phyloP scores from a whole-genome alignment of 163 green algal genomes.

The Prototheca wickerhamii region DNA sequence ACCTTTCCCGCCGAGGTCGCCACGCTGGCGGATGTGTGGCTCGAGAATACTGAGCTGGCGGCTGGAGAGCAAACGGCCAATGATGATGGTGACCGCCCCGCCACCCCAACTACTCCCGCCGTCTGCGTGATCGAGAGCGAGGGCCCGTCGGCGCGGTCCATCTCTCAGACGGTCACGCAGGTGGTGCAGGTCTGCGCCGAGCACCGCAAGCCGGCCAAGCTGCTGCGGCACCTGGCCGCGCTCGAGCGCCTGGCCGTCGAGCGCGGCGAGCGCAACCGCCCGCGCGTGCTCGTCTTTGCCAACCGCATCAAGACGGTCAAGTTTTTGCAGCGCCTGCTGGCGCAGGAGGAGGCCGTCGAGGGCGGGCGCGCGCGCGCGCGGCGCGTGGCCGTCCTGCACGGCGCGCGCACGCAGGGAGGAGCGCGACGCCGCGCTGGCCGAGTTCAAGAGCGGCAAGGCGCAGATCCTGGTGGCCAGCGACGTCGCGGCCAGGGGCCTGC shows the following conservation, averaged over 20 bases:
- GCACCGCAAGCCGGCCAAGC: constrained; percentile 88
- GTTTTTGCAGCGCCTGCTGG: constrained; percentile 47
- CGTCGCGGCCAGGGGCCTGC: constrained; percentile 73
- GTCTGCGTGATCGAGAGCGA: constrained; percentile 16
- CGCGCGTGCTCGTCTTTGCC: constrained; percentile 73
- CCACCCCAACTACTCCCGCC: too few relatives aligned
- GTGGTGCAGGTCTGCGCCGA: constrained; percentile 91
- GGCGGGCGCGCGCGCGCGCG: constrained; percentile 5
- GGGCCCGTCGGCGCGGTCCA: constrained; percentile 27
- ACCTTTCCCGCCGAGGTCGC: constrained; percentile 61
- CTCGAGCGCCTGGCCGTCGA: constrained; percentile 35
- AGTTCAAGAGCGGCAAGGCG: constrained; percentile 52
- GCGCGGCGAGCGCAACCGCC: constrained; percentile 40
- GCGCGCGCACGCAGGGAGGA: constrained; percentile 62
- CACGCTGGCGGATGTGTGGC: constrained; percentile 49
- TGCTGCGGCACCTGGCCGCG: constrained; percentile 65
- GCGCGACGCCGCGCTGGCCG: constrained; percentile 53
- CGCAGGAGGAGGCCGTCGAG: constrained; percentile 7
- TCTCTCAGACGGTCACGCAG: constrained; percentile 58
- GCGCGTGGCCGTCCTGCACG: constrained; percentile 62
- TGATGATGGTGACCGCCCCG: too few relatives aligned
- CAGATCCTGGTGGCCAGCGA: constrained; percentile 82
- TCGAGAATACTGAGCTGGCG: too few relatives aligned
- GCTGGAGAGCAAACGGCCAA: too few relatives aligned
- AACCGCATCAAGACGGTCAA: constrained; percentile 80